These are phyloP conservation scores for Barnettozyma pratensis DNA, from an alignment of 805 yeast species.

Conservation along the genomic window DNA sequence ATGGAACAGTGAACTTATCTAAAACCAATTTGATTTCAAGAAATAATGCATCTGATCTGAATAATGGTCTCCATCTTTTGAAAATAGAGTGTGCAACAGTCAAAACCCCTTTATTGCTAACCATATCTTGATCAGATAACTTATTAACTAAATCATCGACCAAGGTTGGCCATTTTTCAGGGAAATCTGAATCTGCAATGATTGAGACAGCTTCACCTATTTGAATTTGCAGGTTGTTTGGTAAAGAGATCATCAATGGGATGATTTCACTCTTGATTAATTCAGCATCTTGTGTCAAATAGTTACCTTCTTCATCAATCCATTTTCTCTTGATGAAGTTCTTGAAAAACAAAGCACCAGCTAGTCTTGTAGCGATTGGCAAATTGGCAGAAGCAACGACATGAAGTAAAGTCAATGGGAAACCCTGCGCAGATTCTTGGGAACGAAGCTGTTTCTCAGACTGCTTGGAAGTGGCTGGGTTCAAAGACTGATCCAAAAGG, in stretches of 20 bases:
- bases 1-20: constrained; percentile 77
- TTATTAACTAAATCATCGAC: constrained; percentile 68
- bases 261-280: constrained; percentile 74
- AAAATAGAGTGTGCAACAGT: constrained; percentile 93
- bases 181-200: constrained; percentile 95
- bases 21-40: constrained; percentile 83
- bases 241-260: constrained; percentile 79
- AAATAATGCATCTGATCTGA: constrained; percentile 85
- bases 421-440: constrained; percentile 66
- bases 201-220: constrained; percentile 89
- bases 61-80: constrained; percentile 94
- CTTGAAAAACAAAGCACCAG: constrained; percentile 88
- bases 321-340: constrained; percentile 80
- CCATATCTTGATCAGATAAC: constrained; percentile 60
- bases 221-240: constrained; percentile 80
- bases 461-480: constrained; percentile 55
- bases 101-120: constrained; percentile 76
- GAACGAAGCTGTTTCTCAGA: constrained; percentile 62
- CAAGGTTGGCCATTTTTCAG: constrained; percentile 79
- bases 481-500: constrained; percentile 57
- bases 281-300: constrained; percentile 64
- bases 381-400: constrained; percentile 62
- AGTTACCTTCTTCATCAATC: constrained; percentile 86
- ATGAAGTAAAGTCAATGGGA: constrained; percentile 69
- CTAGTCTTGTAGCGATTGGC: constrained; percentile 59